phyloP scores from a whole-genome alignment of 805 yeast species.

The Hanseniaspora thailandica region DNA sequence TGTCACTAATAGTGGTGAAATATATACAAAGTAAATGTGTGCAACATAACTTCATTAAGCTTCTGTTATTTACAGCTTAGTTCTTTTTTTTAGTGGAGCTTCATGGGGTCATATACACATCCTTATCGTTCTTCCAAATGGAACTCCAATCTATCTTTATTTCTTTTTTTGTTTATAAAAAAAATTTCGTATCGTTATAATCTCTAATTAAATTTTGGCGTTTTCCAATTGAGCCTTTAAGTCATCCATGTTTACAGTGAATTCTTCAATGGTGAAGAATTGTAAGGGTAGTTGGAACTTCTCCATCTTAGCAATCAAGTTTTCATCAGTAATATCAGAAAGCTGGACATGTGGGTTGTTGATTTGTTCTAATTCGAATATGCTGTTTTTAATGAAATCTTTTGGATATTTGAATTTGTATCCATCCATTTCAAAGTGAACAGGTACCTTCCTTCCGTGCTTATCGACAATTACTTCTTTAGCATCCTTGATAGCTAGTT shows the following conservation, averaged over 20 bases:
- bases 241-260: background rate
- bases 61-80: too few relatives aligned
- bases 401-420: conserved; percentile 9
- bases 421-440: conserved; percentile 14
- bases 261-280: conserved; percentile 3
- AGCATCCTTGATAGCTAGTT: conserved; percentile 32
- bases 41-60: too few relatives aligned
- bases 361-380: conserved; percentile 4
- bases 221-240: conserved; percentile 7
- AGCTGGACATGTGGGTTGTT: background rate
- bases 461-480: conserved; percentile 27
- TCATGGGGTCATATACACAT: too few relatives aligned
- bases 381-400: conserved; percentile 7
- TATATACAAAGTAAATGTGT: too few relatives aligned
- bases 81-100: too few relatives aligned
- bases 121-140: too few relatives aligned
- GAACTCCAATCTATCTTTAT: too few relatives aligned
- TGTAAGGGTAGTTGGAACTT: conserved; percentile 7
- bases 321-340: background rate
- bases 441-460: conserved; percentile 23
- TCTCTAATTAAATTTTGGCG: background rate
- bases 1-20: too few relatives aligned
- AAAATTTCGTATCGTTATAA: too few relatives aligned
- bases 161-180: background rate
- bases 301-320: conserved; percentile 5